These are phyloP conservation scores for Rheum nobile DNA, from an alignment of 148 eudicot species.

Conservation along the genomic window DNA sequence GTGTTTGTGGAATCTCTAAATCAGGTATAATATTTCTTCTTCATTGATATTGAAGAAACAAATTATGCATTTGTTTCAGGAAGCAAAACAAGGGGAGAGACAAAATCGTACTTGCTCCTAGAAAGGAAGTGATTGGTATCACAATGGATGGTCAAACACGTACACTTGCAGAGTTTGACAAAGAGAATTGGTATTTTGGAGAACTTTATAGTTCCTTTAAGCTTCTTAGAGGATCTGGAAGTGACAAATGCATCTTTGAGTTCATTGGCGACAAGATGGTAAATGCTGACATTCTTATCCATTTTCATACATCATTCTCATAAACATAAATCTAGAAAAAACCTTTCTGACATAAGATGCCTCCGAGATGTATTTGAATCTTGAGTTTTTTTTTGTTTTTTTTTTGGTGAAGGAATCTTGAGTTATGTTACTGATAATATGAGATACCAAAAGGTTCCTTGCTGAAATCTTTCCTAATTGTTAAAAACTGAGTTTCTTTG, in stretches of 20 bases:
- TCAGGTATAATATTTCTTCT: not conserved
- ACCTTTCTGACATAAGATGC: not conserved
- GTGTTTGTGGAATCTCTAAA: not conserved
- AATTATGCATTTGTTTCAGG: constrained; percentile 23
- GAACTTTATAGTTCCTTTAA: constrained; percentile 46
- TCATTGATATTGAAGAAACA: not conserved
- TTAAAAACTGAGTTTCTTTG: not conserved
- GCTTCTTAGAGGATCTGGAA: constrained; percentile 24
- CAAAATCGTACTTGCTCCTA: constrained; percentile 16
- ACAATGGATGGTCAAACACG: constrained; percentile 41
- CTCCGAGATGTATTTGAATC: not conserved
- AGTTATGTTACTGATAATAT: not conserved
- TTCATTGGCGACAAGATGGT: constrained; percentile 58
- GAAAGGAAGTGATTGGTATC: constrained; percentile 46
- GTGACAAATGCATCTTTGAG: constrained; percentile 48
- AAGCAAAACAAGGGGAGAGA: constrained; percentile 26
- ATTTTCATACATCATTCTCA: not conserved
- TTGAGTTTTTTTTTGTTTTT: no score
- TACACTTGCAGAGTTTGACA: constrained; percentile 49
- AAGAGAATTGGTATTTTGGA: constrained; percentile 47
- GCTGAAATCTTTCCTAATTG: not conserved
- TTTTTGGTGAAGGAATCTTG: no score
- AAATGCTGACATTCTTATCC: constrained; percentile 9
- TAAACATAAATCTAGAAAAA: not conserved
- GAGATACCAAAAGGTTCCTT: not conserved